Percentiles rank a stretch among this genome's conserved stretches.
These are phyloP conservation scores for Aspergillus tubingensis DNA, from an alignment of 2,329 filamentous ascomycete genomes.

Conservation along the genomic window DNA sequence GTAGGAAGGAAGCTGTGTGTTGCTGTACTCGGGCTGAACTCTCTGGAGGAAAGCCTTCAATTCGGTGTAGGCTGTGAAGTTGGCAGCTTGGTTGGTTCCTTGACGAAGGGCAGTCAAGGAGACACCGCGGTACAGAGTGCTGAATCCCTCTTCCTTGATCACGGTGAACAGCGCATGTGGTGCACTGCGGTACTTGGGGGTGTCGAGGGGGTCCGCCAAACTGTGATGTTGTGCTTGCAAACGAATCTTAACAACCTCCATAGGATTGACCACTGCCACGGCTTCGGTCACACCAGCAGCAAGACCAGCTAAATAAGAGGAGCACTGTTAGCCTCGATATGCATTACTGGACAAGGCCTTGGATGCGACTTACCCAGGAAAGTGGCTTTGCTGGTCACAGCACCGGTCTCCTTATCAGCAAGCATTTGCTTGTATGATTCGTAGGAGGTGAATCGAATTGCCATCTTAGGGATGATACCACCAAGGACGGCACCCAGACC, in stretches of 20 bases:
- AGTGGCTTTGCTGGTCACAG: conserved; percentile 70
- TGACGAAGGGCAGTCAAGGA: conserved; percentile 90
- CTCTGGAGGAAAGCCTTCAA: conserved; percentile 77
- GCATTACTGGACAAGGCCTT: not conserved
- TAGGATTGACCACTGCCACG: conserved; percentile 92
- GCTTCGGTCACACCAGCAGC: conserved; percentile 94
- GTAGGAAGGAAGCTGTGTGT: conserved; percentile 72
- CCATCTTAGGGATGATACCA: conserved; percentile 98
- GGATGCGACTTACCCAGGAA: conserved; percentile 61
- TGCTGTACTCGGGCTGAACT: conserved; percentile 68
- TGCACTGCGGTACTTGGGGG: conserved; percentile 96
- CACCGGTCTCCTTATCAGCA: conserved; percentile 66
- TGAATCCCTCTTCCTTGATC: conserved; percentile 83
- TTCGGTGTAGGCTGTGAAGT: conserved; percentile 97
- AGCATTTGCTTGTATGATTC: conserved; percentile 89
- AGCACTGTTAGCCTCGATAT: conserved; percentile 6
- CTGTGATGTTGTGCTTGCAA: conserved; percentile 97
- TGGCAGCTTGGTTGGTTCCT: conserved; percentile 96
- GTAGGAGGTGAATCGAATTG: conserved; percentile 96
- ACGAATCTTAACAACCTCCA: conserved; percentile 99
- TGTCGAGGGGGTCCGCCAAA: conserved; percentile 93
- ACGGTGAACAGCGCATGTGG: conserved; percentile 83
- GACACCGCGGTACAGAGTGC: conserved; percentile 89
- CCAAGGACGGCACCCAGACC: conserved; percentile 95
- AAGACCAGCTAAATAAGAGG: conserved; percentile 67